phyloP scores from a whole-genome alignment of 2,329 filamentous ascomycete species.

The Alternaria ventricosa region DNA sequence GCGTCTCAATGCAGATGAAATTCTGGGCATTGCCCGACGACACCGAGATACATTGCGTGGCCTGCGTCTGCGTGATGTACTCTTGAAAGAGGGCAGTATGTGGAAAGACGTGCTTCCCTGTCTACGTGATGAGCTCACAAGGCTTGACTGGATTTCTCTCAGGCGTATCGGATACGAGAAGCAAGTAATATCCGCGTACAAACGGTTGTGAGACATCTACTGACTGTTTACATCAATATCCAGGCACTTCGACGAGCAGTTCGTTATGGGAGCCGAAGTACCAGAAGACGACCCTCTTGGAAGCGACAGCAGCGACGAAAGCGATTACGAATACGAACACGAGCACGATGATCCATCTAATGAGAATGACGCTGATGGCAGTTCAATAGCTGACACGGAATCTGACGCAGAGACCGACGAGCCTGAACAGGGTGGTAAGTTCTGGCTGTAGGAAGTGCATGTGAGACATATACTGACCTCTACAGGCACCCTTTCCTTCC shows the following conservation, averaged over 20 bases:
- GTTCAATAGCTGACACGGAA: slow-evolving; percentile 43
- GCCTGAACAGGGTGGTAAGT: slow-evolving; percentile 41
- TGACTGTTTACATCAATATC: neutral
- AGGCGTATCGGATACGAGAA: slow-evolving; percentile 65
- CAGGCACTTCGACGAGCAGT: slow-evolving; percentile 56
- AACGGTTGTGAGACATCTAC: neutral
- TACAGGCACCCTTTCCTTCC: slow-evolving; percentile 52
- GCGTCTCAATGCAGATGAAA: slow-evolving; percentile 66
- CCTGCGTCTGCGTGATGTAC: slow-evolving; percentile 65
- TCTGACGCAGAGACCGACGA: slow-evolving; percentile 46
- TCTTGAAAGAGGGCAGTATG: slow-evolving; percentile 63
- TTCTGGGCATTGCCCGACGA: slow-evolving; percentile 63
- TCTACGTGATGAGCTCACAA: slow-evolving; percentile 63
- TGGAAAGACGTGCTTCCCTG: slow-evolving; percentile 68
- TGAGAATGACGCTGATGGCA: slow-evolving; percentile 42
- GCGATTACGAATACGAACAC: slow-evolving; percentile 45
- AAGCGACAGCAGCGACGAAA: slow-evolving; percentile 53
- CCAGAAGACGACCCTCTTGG: slow-evolving; percentile 55
- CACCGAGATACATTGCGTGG: slow-evolving; percentile 65
- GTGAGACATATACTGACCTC: neutral
- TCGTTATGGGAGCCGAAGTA: slow-evolving; percentile 56
- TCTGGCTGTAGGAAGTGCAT: neutral
- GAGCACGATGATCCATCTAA: slow-evolving; percentile 31
- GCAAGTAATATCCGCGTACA: slow-evolving; percentile 12
- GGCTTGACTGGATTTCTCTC: slow-evolving; percentile 68